Evolutionary conservation across 2,329 filamentous ascomycete species (phyloP), one percentile per base, ranked within the genome.

Genomic region (Fusarium pininemorale): DNA sequence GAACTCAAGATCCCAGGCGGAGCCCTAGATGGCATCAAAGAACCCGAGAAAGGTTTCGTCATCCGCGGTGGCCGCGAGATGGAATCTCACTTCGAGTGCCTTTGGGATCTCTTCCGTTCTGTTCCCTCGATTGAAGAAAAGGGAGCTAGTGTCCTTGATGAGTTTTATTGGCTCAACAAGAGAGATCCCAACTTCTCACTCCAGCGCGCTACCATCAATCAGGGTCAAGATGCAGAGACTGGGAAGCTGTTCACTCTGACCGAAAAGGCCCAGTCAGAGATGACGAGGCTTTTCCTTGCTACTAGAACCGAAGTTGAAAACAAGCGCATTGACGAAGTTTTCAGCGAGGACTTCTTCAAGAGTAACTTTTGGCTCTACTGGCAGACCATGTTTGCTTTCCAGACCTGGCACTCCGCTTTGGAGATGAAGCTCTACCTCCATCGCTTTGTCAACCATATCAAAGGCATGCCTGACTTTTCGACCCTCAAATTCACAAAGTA

Each of bases 321-420:
- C 8, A 55, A 55, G 7, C 58, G 48, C 4, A 61, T 61, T 37
- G 58, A 44, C 41, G 5, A 61, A 24, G 48, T 61, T 3, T 61
- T 61, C 20, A 18, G 48, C 14, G 7, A 44, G 18, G 58, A 61
- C 28, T 61, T 61, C n/a, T 61, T 61, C 48, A 61, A 37, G 11
- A 61, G 58, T 4, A 61, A 61, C 38, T 61, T 61, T 35, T 61
- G 58, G 58, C 48, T 61, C 6, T 61, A 61, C 30, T 61, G 58
- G 58, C 58, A 61, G 58, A 61, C 58, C 8, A 61, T 61, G 58
- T 61, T 61, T 56, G 58, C 58, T 32, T 61, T 61, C 2, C 58
- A 61, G 38, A 61, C 58, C 4, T 61, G 58, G 58, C 48, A 61
- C 38, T 61, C 58, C 2, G 58, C 58, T 9, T 16, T 61, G 18